These are phyloP conservation scores for Sporobolomyces phaffii DNA, from an alignment of 768 basidiomycete genomes.

Conservation along the genomic window DNA sequence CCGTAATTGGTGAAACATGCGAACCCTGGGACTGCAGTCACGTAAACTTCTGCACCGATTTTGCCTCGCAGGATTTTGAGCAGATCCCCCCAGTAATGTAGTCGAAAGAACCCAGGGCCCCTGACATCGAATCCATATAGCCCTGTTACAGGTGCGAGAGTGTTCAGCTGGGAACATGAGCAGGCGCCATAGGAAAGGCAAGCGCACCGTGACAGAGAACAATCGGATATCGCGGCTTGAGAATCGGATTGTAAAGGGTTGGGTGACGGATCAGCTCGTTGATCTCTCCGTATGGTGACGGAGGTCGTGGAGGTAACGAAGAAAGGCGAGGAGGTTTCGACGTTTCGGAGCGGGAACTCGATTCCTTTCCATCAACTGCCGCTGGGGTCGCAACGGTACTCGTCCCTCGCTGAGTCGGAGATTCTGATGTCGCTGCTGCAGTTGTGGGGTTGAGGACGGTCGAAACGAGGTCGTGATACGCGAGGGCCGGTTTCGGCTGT, in stretches of 20 bases:
- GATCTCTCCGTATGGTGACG: conserved; percentile 31
- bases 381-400: not conserved
- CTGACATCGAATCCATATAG: conserved; percentile 86
- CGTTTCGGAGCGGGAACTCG: not conserved
- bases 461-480: conserved; percentile 9
- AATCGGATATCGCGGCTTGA: conserved; percentile 78
- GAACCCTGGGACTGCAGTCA: conserved; percentile 87
- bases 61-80: conserved; percentile 69
- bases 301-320: conserved; percentile 3
- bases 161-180: no score
- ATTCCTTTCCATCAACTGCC: no score
- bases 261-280: conserved; percentile 62
- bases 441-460: not conserved
- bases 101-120: conserved; percentile 40
- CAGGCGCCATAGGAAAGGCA: no score
- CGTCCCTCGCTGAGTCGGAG: not conserved
- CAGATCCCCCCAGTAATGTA: conserved; percentile 92
- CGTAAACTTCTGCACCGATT: conserved; percentile 88
- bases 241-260: conserved; percentile 66
- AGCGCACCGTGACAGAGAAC: conserved; percentile 87
- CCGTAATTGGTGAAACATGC: conserved; percentile 42
- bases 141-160: no score
- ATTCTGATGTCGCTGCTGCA: not conserved
- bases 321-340: not conserved
- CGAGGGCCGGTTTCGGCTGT: conserved; percentile 8